phyloP scores from a whole-genome alignment of 1,284 basidiomycete genomes.

The Boletus semigastroideus region DNA sequence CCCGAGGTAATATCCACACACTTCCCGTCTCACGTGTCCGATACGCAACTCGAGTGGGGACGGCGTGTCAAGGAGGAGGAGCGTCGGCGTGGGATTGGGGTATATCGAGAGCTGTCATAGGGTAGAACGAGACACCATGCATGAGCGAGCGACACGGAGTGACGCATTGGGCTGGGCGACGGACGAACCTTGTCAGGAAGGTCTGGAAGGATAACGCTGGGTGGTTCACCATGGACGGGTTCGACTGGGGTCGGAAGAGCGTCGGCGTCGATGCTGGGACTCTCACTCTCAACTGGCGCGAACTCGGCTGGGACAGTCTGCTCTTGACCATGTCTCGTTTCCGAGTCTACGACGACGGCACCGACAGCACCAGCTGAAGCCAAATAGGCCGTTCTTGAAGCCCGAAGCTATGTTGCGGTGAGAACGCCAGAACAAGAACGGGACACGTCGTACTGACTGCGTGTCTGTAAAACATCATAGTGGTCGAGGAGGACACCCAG shows the following conservation, averaged over 20 bases:
- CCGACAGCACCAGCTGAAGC: slow-evolving; percentile 17
- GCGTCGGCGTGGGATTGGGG: slow-evolving; percentile 53
- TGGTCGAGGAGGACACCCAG: not conserved
- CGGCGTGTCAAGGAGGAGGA: slow-evolving; percentile 70
- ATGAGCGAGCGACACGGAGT: not conserved
- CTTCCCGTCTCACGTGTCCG: slow-evolving; percentile 59
- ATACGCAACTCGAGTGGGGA: slow-evolving; percentile 75
- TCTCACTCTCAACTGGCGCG: not conserved
- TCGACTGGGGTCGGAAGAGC: slow-evolving; percentile 1
- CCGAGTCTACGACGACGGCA: slow-evolving; percentile 11
- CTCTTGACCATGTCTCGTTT: slow-evolving; percentile 5
- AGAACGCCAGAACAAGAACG: not conserved
- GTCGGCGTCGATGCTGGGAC: not conserved
- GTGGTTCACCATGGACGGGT: not conserved
- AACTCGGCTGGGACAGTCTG: slow-evolving; percentile 2
- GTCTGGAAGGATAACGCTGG: slow-evolving; percentile 11
- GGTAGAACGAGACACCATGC: not conserved
- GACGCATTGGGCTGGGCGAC: too few species aligned
- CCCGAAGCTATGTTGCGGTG: slow-evolving; percentile 19
- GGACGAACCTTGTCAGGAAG: slow-evolving; percentile 27
- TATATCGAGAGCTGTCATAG: slow-evolving; percentile 81
- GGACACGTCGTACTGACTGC: slow-evolving; percentile 17
- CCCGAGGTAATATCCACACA: slow-evolving; percentile 52
- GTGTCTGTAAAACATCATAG: slow-evolving; percentile 25
- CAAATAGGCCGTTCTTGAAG: slow-evolving; percentile 23